These are phyloP conservation scores for Boletus rex-veris DNA, from an alignment of 768 basidiomycete species.

Conservation along the genomic window DNA sequence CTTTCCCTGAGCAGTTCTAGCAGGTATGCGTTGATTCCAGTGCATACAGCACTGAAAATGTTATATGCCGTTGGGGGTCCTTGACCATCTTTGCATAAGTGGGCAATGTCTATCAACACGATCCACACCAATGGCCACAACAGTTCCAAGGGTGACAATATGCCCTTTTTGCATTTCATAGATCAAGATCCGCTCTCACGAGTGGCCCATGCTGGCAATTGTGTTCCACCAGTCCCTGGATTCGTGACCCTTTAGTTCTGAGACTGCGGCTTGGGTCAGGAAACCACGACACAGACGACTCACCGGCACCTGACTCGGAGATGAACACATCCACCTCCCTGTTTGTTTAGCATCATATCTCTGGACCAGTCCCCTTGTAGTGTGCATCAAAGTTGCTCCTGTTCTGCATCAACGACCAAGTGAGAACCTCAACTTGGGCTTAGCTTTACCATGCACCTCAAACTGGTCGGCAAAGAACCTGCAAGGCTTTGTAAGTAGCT, in stretches of 20 bases:
- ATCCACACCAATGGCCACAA: too few relatives aligned
- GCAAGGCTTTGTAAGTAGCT: slow-evolving; percentile 52
- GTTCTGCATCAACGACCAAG: slow-evolving; percentile 43
- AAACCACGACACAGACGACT: slow-evolving; percentile 3
- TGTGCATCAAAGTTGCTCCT: slow-evolving; percentile 89
- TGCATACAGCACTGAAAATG: too few relatives aligned
- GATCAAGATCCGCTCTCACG: too few relatives aligned
- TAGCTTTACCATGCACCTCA: slow-evolving; percentile 44
- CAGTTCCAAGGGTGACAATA: too few relatives aligned
- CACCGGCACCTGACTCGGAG: slow-evolving; percentile 86
- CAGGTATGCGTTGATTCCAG: too few relatives aligned
- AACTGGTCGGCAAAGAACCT: slow-evolving; percentile 98
- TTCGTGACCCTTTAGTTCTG: background rate
- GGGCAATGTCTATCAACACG: too few relatives aligned
- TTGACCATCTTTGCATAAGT: too few relatives aligned
- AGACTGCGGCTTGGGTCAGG: background rate
- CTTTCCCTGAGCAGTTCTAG: too few relatives aligned
- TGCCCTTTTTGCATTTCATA: too few relatives aligned
- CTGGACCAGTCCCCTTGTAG: slow-evolving; percentile 85
- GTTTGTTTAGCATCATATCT: slow-evolving; percentile 91
- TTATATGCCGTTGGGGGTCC: too few relatives aligned
- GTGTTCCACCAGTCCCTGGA: slow-evolving; percentile 91
- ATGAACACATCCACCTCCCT: slow-evolving; percentile 83
- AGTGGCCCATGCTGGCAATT: slow-evolving; percentile 82
- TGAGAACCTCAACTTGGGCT: background rate